Base-by-base conservation (phyloP, 176 grass and related monocot genomes). In the Chrysopogon serrulatus region DNA sequence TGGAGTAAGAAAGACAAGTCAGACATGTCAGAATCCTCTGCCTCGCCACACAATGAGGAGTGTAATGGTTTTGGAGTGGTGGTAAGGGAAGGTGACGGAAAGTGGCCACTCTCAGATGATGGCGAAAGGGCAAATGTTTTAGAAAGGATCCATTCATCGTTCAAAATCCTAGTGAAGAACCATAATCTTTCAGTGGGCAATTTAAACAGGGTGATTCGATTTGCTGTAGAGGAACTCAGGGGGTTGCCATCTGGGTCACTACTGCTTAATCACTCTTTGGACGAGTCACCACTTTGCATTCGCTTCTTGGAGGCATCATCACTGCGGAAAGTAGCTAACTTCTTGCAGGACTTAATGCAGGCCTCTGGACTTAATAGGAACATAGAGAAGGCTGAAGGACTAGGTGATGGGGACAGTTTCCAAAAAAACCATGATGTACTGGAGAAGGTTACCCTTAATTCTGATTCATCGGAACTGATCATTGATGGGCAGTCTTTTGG, bases 41-140 rank as follows among this genome's bases (percentile, higher is more conserved):
- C 79, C 31, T 92, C 85, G 2, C 74, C 85, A 28, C 87, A 90
- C 64, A 81, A 88, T 32, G 90, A 87, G 76, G 91, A 84, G 57
- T 79, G 65, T 36, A 85, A 88, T 78, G 75, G 73, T 60, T 82
- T 92, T 79, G 91, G 84, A 41, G 73, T 86, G 73, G 68, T 78
- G 1, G 79, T 77, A 57, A 80, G 48, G 60, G 60, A 73, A 88
- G 92, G 42, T 44, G 60, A 82, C 39, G 60, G 79, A 24, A 94
- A 88, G 36, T 96, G 93, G 91, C 96, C 97, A 10, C 64, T 95
- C 19, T 87, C 90, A 19, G 93, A 99, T 85, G 96, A 99, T 89
- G 48, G 76, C 10, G 96, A 99, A 82, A 92, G 90, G 68, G 61
- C 49, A 3, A 92, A 79, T 15, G 59, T 96, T 89, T 81, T 99